Evolutionary conservation across 192 early-diverging fungal genomes (phyloP).

Genomic region (Funneliformis geosporum): DNA sequence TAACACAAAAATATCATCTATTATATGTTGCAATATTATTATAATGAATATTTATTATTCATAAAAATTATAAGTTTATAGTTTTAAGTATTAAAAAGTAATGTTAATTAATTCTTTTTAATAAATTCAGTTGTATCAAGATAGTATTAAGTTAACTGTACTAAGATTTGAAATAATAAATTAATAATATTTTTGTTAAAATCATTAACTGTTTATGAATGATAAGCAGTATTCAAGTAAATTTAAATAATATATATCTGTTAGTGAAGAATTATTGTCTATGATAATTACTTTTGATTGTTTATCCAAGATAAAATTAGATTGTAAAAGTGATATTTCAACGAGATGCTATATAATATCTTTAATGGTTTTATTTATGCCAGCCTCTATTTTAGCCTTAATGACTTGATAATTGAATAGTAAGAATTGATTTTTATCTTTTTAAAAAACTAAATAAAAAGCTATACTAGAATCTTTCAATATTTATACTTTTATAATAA

Average conservation of each 20-base stretch:
- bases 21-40: slow-evolving; percentile 84
- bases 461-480: no score
- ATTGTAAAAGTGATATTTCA: slow-evolving; percentile 37
- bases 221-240: slow-evolving; percentile 44
- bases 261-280: slow-evolving; percentile 23
- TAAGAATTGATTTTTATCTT: no score
- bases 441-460: no score
- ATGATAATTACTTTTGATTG: slow-evolving; percentile 45
- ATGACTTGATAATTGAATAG: no score
- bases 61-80: slow-evolving; percentile 65
- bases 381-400: no score
- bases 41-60: slow-evolving; percentile 77
- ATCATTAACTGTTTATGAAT: slow-evolving; percentile 41
- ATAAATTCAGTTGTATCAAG: slow-evolving; percentile 67
- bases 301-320: slow-evolving; percentile 37
- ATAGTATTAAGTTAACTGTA: slow-evolving; percentile 75
- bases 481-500: no score
- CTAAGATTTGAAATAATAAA: slow-evolving; percentile 75
- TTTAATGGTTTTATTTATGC: no score
- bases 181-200: slow-evolving; percentile 55
- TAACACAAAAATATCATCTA: slow-evolving; percentile 72
- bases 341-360: no score
- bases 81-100: slow-evolving; percentile 64
- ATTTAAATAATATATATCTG: slow-evolving; percentile 33
- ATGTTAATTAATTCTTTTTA: slow-evolving; percentile 61